These are phyloP conservation scores for Mycena vitilis DNA, from an alignment of 768 basidiomycete genomes.

Conservation along the genomic window DNA sequence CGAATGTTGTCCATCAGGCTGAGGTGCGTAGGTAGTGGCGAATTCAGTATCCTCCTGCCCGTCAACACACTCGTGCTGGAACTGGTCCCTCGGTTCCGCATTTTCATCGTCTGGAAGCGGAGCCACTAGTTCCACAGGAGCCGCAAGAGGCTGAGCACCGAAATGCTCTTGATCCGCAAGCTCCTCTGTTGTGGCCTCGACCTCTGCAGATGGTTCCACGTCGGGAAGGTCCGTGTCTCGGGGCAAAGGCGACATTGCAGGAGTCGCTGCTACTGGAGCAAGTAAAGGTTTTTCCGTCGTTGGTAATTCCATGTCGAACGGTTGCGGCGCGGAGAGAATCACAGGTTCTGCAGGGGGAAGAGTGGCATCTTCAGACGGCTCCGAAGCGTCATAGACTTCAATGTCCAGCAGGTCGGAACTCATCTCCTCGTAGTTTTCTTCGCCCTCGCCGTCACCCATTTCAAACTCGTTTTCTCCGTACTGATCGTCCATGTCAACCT, in stretches of 20 bases:
- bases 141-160: conserved; percentile 49
- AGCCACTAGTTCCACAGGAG: conserved; percentile 53
- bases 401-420: conserved; percentile 56
- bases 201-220: conserved; percentile 43
- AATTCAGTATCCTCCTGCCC: conserved; percentile 14
- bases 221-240: conserved; percentile 57
- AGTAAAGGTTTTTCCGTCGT: conserved; percentile 5
- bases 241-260: conserved; percentile 35
- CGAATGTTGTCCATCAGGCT: conserved; percentile 17
- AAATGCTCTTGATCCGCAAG: conserved; percentile 39
- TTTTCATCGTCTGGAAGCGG: conserved; percentile 40
- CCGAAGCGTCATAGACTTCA: conserved; percentile 59
- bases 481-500: conserved; percentile 76
- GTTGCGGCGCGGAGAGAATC: conserved; percentile 7
- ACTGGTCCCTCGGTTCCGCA: conserved; percentile 17
- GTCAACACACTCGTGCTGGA: conserved; percentile 11
- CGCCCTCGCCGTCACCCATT: conserved; percentile 56
- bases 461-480: conserved; percentile 65
- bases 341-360: conserved; percentile 23
- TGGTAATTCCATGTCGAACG: conserved; percentile 18
- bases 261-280: conserved; percentile 10
- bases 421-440: conserved; percentile 44
- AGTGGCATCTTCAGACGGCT: conserved; percentile 34
- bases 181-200: conserved; percentile 52
- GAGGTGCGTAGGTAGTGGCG: neutral